Evolutionary conservation across 768 basidiomycete species (phyloP).

Genomic region (Lentinula raphanica): DNA sequence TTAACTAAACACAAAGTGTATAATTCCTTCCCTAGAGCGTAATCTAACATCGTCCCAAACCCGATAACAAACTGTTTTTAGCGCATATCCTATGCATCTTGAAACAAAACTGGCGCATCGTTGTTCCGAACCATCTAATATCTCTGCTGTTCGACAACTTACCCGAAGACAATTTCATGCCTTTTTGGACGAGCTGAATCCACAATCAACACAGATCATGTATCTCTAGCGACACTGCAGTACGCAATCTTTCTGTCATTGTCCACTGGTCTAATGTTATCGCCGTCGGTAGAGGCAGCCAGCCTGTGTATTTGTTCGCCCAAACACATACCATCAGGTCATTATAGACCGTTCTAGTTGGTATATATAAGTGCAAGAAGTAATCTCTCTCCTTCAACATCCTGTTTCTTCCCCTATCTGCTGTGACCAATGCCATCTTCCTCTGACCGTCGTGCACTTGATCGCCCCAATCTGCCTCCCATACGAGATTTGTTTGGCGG

Average conservation of each 20-base stretch:
- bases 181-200: background rate
- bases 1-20: background rate
- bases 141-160: background rate
- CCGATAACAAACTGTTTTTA: slow-evolving; percentile 6
- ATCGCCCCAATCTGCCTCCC: slow-evolving; percentile 62
- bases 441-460: slow-evolving; percentile 17
- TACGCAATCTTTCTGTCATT: background rate
- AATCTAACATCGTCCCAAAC: background rate
- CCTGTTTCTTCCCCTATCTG: slow-evolving; percentile 6
- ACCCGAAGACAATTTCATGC: background rate
- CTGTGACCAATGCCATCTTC: slow-evolving; percentile 14
- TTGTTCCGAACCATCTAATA: background rate
- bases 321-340: background rate
- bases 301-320: background rate
- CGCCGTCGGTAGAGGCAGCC: background rate
- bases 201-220: slow-evolving; percentile 1
- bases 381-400: slow-evolving; percentile 4
- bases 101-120: background rate
- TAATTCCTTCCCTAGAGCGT: background rate
- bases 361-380: slow-evolving; percentile 12
- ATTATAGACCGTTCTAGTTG: background rate
- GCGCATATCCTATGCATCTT: background rate
- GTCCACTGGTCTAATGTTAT: background rate
- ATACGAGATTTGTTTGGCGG: slow-evolving; percentile 69
- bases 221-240: slow-evolving; percentile 4